Evolutionary conservation across 2,329 filamentous ascomycete species (phyloP), one percentile per base, ranked within the genome.

Genomic region (Macrophomina pseudophaseolina): DNA sequence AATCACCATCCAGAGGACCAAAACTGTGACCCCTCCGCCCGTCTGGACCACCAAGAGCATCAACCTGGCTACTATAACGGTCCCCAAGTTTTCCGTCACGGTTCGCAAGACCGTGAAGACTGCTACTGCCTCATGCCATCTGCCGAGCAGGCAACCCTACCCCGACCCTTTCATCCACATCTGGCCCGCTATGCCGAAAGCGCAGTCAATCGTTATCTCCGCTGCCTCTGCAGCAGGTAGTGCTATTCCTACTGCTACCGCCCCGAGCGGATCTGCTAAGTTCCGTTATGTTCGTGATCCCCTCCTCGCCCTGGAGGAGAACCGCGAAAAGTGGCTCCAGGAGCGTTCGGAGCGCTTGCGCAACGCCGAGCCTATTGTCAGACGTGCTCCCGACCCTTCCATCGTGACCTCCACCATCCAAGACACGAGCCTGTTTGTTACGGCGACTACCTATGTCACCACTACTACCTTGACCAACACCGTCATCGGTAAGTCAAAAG

Each of bases 311-410:
- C 69, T 67, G 40, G 65, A 68, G 53, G 18, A 64, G 70, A 52
- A 69, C 67, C 48, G 68, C 46, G 52, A 63, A 3, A 64, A 69
- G 28, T 68, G 71, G 54, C 65, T 75, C 16, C 66, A 67, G 18
- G 71, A 72, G 49, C 71, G 73, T 9, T 71, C 69, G 51, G 72
- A 70, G 11, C 71, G 75, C 38, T 63, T 76, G 23, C 72, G 69
- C 11, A 56, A 28, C 4, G n/a, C 44, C 32, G 60, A 35, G 9
- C 60, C 52, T 44, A 52, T 73, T 16, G 68, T 71, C n/a, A 72
- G 69, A 56, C 76, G 79, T 46, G 75, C 75, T 59, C 78, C 78
- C 0, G 79, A 81, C 56, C 70, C 70, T 48, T 73, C 75, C 40
- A 75, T 74, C 7, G 69, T 78, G 33, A 73, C 73, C 2, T 69